Evolutionary conservation across 345 rosid genomes (phyloP).

Genomic region (Geranium rotundifolium): DNA sequence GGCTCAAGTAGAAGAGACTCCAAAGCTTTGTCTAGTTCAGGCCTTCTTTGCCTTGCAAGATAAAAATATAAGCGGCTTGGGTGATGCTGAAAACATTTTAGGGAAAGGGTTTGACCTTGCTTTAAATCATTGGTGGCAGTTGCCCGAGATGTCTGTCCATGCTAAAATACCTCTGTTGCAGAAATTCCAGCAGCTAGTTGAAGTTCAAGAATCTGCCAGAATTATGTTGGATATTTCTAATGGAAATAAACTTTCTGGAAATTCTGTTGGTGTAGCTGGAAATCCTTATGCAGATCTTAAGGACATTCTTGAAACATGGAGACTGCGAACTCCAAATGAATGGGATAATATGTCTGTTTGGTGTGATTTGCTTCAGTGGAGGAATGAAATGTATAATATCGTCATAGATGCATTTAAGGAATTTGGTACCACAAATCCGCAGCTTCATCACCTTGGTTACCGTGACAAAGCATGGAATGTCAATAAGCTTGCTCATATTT

Average conservation of each 20-base stretch:
- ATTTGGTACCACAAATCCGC: slow-evolving; percentile 51
- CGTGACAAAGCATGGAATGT: slow-evolving; percentile 99
- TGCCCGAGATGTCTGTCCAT: slow-evolving; percentile 97
- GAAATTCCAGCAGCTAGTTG: slow-evolving; percentile 96
- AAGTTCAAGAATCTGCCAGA: slow-evolving; percentile 93
- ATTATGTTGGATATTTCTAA: slow-evolving; percentile 78
- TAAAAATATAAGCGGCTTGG: slow-evolving; percentile 60
- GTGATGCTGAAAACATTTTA: slow-evolving; percentile 85
- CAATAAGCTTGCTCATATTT: slow-evolving; percentile 90
- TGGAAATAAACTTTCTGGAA: slow-evolving; percentile 69
- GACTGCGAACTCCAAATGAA: slow-evolving; percentile 92
- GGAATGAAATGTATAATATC: slow-evolving; percentile 92
- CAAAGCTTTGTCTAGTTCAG: slow-evolving; percentile 85
- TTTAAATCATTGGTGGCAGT: slow-evolving; percentile 95
- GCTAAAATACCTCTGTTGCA: slow-evolving; percentile 89
- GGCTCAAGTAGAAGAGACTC: slow-evolving; percentile 99
- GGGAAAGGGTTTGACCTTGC: slow-evolving; percentile 97
- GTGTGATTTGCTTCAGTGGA: slow-evolving; percentile 98
- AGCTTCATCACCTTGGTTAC: slow-evolving; percentile 90
- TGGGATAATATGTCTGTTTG: slow-evolving; percentile 97
- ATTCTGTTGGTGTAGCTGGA: slow-evolving; percentile 58
- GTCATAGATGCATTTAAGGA: slow-evolving; percentile 96
- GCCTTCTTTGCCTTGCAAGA: slow-evolving; percentile 92
- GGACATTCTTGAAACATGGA: slow-evolving; percentile 97
- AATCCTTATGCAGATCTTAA: slow-evolving; percentile 87